phyloP scores from a whole-genome alignment of 179 eudicot genomes.

The Beta macrorhiza region DNA sequence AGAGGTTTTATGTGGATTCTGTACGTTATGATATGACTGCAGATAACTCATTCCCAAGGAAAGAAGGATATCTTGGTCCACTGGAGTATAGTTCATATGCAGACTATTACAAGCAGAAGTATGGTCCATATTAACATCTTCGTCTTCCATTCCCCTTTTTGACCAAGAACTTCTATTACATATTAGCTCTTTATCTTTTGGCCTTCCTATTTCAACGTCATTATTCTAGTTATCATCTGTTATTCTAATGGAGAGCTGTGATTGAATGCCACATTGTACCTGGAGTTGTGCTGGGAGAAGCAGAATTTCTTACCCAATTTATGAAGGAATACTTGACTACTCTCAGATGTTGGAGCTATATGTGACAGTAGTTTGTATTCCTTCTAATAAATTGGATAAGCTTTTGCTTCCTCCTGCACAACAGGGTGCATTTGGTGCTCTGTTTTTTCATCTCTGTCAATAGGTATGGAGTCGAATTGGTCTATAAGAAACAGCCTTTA shows the following conservation, averaged over 20 bases:
- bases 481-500: constrained; percentile 83
- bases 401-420: constrained; percentile 40
- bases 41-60: constrained; percentile 93
- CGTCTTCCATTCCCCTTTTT: constrained; percentile 9
- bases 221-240: neutral
- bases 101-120: constrained; percentile 95
- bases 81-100: constrained; percentile 95
- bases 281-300: constrained; percentile 39
- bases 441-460: constrained; percentile 24
- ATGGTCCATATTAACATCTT: constrained; percentile 21
- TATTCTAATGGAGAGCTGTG: constrained; percentile 31
- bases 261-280: constrained; percentile 38
- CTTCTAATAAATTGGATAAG: constrained; percentile 22
- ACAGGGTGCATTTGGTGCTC: constrained; percentile 39
- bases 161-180: neutral
- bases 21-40: constrained; percentile 92
- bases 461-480: constrained; percentile 95
- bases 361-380: constrained; percentile 26
- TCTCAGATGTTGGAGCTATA: constrained; percentile 12
- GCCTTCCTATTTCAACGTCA: neutral
- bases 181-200: neutral
- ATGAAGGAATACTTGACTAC: constrained; percentile 27
- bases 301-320: constrained; percentile 31
- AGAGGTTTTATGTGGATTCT: constrained; percentile 95
- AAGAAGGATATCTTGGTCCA: constrained; percentile 98